phyloP scores from a whole-genome alignment of 2,329 filamentous ascomycete genomes.

The Xylaria polymorpha region DNA sequence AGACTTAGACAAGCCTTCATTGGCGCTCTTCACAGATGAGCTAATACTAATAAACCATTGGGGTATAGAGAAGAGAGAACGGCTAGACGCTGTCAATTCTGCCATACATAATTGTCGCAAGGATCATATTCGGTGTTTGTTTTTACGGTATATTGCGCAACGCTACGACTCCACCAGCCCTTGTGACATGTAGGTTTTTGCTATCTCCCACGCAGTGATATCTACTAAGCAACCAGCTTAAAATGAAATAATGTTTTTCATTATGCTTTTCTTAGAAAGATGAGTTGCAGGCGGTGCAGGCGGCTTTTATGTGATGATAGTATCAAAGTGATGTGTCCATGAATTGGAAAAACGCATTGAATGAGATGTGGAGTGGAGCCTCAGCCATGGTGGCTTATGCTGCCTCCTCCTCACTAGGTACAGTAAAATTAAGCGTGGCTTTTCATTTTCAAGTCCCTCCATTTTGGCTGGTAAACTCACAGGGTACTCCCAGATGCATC shows the following conservation, averaged over 20 bases:
- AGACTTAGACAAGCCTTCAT: conserved; percentile 29
- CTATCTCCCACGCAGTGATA: not conserved
- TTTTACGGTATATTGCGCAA: not conserved
- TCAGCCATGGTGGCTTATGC: no score
- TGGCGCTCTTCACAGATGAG: conserved; percentile 26
- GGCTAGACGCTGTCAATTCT: not conserved
- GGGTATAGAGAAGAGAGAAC: not conserved
- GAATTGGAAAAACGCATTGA: not conserved
- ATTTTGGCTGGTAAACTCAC: not conserved
- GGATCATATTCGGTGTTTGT: not conserved
- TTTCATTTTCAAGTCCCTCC: not conserved
- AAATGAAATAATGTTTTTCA: not conserved
- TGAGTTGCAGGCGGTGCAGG: not conserved
- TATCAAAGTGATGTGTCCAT: not conserved
- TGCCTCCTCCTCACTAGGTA: no score
- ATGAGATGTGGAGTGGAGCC: not conserved
- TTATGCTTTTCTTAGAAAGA: not conserved
- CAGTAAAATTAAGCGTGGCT: not conserved
- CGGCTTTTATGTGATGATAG: not conserved
- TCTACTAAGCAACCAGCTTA: not conserved
- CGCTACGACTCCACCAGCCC: not conserved
- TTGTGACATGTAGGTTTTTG: not conserved
- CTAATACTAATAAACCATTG: conserved; percentile 33
- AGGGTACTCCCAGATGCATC: not conserved
- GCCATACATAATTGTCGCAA: not conserved